Evolutionary conservation across 805 yeast species (phyloP), one percentile per base, ranked within the genome.

Genomic region (Spathaspora sp.): DNA sequence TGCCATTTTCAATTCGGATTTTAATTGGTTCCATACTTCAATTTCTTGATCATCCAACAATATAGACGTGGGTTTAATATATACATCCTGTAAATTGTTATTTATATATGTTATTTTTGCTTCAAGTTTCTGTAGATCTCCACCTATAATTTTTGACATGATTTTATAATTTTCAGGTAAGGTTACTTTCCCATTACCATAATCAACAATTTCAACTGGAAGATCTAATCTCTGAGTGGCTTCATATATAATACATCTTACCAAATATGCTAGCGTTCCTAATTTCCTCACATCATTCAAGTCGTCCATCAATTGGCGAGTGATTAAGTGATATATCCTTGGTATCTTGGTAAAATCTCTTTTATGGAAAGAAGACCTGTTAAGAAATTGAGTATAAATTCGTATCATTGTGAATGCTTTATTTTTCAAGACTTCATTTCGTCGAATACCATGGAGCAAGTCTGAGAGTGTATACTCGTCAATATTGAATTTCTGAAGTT

Each of bases 131-230:
- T 40, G 49, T 43, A 57, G 19, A 18, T 14, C 18, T 12, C 16
- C 28, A 23, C 32, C 48, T 43, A 26, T 59, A 58, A 55, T 49
- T 47, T 55, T 50, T 40, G 54, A 49, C 39, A 62, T 48, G n/a
- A 58, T 59, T 29, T 54, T 54, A 44, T 54, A 60, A 44, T 55
- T 56, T 47, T 62, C 64, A 2, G 60, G 55, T 5, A 50, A 26
- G 23, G 51, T 12, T 42, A 42, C 8, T 44, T 31, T 49, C 16
- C 47, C 17, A 9, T 28, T 23, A 32, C 42, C 52, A 44, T 53
- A 52, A 5, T 48, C 31, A 2, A 47, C 42, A 14, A 38, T 17
- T 19, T 57, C 61, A 3, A 32, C 42, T 1, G 62, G 61, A 16
- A 62, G 49, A 5, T 43, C 42, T n/a, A 59, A 49, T n/a, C 44